Conservation (phyloP, 2,329 filamentous ascomycete species). For the Fusarium subtropicale region DNA sequence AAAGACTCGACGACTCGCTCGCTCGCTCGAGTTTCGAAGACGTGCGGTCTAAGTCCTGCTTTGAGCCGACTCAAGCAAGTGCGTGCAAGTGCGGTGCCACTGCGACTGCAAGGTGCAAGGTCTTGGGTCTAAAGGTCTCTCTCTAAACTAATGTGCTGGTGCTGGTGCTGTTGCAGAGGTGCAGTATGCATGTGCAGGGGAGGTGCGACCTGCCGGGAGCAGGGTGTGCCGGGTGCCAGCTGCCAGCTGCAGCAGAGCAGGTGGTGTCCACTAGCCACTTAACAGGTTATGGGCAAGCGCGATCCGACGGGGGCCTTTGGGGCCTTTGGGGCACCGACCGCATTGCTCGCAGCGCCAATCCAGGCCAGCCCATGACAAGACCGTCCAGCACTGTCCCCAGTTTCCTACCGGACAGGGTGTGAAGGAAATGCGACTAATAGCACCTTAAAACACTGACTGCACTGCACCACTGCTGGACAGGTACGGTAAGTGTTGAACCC, state of each 20-base stretch:
- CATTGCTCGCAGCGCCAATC: slow-evolving; percentile 34
- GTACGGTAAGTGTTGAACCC: slow-evolving; percentile 2
- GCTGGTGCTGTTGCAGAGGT: slow-evolving; percentile 29
- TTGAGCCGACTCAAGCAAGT: slow-evolving; percentile 39
- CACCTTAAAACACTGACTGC: slow-evolving; percentile 13
- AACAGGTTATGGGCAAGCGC: slow-evolving; percentile 41
- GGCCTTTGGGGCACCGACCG: slow-evolving; percentile 13
- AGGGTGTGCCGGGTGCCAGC: slow-evolving; percentile 41
- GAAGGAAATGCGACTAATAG: slow-evolving; percentile 23
- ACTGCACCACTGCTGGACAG: slow-evolving; percentile 2
- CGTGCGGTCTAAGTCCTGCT: slow-evolving; percentile 48
- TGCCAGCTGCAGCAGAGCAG: slow-evolving; percentile 43
- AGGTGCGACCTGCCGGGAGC: slow-evolving; percentile 41
- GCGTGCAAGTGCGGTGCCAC: slow-evolving; percentile 45
- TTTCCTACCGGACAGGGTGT: slow-evolving; percentile 29
- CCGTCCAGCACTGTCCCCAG: slow-evolving; percentile 22
- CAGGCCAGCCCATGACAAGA: slow-evolving; percentile 2
- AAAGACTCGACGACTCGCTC: slow-evolving; percentile 35
- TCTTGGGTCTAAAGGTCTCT: slow-evolving; percentile 5
- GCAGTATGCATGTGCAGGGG: slow-evolving; percentile 28
- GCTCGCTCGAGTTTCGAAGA: slow-evolving; percentile 41
- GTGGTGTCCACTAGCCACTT: slow-evolving; percentile 37
- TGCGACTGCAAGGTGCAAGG: slow-evolving; percentile 20
- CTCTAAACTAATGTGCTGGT: slow-evolving; percentile 4
- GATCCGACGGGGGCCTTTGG: slow-evolving; percentile 24